phyloP scores from a whole-genome alignment of 176 grass and related monocot species.

The Hordeum marinum region DNA sequence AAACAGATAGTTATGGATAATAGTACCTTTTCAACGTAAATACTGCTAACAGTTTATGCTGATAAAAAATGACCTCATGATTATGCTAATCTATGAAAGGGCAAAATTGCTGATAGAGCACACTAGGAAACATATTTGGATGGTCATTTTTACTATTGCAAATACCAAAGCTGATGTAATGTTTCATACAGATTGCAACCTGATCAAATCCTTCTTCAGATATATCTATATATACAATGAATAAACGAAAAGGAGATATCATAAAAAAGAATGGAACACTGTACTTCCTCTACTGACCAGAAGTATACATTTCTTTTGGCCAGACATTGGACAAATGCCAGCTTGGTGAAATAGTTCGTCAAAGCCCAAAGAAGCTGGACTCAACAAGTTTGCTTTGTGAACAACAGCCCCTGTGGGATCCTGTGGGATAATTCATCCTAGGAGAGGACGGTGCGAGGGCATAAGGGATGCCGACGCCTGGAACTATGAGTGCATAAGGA shows the following conservation, averaged over 20 bases:
- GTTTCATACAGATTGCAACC: neutral
- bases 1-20: neutral
- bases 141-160: neutral
- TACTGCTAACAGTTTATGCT: neutral
- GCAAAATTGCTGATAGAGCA: neutral
- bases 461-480: too few relatives aligned
- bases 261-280: neutral
- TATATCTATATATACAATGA: constrained; percentile 6
- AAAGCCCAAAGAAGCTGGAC: constrained; percentile 72
- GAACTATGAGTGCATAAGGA: too few relatives aligned
- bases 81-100: neutral
- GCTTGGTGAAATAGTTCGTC: constrained; percentile 74
- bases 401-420: too few relatives aligned
- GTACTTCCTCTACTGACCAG: neutral
- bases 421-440: too few relatives aligned
- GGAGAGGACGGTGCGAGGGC: too few relatives aligned
- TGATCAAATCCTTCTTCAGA: neutral
- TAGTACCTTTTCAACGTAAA: neutral
- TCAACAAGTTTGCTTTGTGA: constrained; percentile 47
- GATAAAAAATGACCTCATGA: neutral
- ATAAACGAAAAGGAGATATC: neutral
- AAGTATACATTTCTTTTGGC: constrained; percentile 21
- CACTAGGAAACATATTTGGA: neutral
- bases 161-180: neutral
- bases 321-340: constrained; percentile 88